These are phyloP conservation scores for Aspergillus leporis DNA, from an alignment of 495 filamentous ascomycete species.

Conservation along the genomic window DNA sequence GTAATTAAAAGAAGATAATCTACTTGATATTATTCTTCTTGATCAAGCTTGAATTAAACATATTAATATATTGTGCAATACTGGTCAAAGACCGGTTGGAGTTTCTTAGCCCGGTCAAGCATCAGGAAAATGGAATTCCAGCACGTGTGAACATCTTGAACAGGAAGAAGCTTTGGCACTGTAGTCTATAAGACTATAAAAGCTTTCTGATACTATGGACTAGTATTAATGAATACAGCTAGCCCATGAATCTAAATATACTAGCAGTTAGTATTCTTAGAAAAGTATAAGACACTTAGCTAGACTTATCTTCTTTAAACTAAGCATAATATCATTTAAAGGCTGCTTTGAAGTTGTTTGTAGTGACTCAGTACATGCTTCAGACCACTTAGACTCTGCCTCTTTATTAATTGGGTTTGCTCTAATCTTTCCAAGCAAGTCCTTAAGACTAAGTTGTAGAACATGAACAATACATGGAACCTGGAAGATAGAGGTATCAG, in stretches of 20 bases:
- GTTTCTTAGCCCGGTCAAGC: conserved; percentile 17
- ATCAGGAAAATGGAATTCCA: no score
- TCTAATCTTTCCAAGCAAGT: conserved; percentile 21
- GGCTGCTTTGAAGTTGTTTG: background rate
- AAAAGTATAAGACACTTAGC: conserved; percentile 3
- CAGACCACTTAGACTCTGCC: conserved; percentile 14
- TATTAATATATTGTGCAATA: conserved; percentile 17
- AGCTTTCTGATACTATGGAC: conserved; percentile 13
- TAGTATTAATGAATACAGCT: conserved; percentile 21
- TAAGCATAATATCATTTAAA: conserved; percentile 15
- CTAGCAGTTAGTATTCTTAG: conserved; percentile 4
- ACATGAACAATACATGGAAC: conserved; percentile 20
- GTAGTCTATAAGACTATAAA: conserved; percentile 14
- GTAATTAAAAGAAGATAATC: conserved; percentile 22
- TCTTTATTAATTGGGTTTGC: conserved; percentile 14
- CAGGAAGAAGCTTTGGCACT: conserved; percentile 19
- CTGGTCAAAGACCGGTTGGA: conserved; percentile 12
- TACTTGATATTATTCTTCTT: conserved; percentile 23
- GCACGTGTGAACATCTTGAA: conserved; percentile 22
- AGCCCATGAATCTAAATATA: conserved; percentile 15
- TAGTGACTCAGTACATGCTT: background rate
- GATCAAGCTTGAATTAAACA: conserved; percentile 7
- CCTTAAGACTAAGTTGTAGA: conserved; percentile 22
- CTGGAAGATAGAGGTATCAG: conserved; percentile 3
- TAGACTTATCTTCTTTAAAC: conserved; percentile 17